Evolutionary conservation across 139 green algal genomes (phyloP).

Genomic region (Mesotaenium endlicherianum): DNA sequence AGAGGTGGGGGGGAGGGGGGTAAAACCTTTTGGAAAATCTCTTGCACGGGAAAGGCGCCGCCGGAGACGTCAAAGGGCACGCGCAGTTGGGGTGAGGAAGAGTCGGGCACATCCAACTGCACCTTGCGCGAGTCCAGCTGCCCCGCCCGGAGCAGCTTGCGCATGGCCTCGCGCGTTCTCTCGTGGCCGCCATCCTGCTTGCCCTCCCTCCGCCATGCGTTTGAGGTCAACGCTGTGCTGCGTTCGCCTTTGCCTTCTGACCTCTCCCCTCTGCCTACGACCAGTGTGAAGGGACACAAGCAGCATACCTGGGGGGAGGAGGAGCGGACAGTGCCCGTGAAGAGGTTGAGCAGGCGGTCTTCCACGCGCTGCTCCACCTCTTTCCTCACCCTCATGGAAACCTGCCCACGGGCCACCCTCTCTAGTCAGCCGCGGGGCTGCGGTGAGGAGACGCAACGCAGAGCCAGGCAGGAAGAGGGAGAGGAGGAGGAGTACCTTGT

Average conservation of each 20-base stretch:
- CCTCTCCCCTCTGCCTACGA: too few species aligned
- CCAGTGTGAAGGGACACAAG: too few species aligned
- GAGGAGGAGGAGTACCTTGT: slow-evolving; percentile 42
- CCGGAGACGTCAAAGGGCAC: slow-evolving; percentile 63
- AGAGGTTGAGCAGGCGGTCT: neutral
- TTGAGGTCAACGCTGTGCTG: too few species aligned
- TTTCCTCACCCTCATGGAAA: too few species aligned
- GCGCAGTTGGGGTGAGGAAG: neutral
- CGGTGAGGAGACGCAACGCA: neutral
- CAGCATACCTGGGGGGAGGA: too few species aligned
- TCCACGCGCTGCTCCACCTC: neutral
- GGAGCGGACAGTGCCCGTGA: too few species aligned
- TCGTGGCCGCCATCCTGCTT: neutral
- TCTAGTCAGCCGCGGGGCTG: too few species aligned
- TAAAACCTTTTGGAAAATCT: neutral
- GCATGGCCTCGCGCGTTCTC: slow-evolving; percentile 48
- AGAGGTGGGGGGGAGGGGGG: too few species aligned
- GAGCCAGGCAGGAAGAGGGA: neutral
- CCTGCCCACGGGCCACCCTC: too few species aligned
- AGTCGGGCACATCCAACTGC: slow-evolving; percentile 69
- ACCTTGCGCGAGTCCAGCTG: slow-evolving; percentile 70
- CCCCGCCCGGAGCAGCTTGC: slow-evolving; percentile 56
- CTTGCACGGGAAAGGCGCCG: slow-evolving; percentile 48
- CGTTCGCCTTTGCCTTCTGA: too few species aligned
- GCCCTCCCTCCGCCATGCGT: too few species aligned